Evolutionary conservation across 306 rosid genomes (phyloP).

Genomic region (Acacia crassicarpa): DNA sequence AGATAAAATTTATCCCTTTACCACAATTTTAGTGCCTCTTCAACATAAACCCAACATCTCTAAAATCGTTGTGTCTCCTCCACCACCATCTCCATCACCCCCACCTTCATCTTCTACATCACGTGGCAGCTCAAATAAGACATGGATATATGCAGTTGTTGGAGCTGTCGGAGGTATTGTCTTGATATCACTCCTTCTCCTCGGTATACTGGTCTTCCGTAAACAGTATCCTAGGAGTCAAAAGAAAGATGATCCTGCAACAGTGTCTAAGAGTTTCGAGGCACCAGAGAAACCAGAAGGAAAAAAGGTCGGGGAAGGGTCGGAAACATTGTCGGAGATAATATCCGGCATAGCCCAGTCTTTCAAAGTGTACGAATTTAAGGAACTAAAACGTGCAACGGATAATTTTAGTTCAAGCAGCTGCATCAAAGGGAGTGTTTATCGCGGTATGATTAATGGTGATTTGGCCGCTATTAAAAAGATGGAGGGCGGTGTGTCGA

Average conservation of each 20-base stretch:
- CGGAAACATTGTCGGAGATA: conserved; percentile 45
- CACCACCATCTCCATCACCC: conserved; percentile 40
- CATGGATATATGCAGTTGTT: conserved; percentile 64
- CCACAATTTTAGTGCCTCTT: conserved; percentile 79
- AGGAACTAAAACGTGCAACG: conserved; percentile 72
- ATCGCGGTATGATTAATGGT: conserved; percentile 53
- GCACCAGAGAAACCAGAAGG: conserved; percentile 36
- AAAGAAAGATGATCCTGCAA: conserved; percentile 26
- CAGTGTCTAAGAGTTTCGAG: conserved; percentile 36
- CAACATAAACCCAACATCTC: conserved; percentile 55
- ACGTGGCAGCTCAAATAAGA: conserved; percentile 41
- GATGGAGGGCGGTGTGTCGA: conserved; percentile 67
- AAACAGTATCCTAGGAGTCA: conserved; percentile 15
- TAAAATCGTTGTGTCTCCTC: conserved; percentile 35
- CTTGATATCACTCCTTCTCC: conserved; percentile 34
- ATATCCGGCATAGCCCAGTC: conserved; percentile 63
- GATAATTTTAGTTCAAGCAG: conserved; percentile 54
- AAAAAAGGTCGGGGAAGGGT: conserved; percentile 35
- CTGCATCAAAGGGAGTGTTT: conserved; percentile 65
- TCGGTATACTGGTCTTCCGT: conserved; percentile 37
- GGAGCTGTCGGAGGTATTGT: conserved; percentile 51
- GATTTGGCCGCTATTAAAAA: conserved; percentile 70
- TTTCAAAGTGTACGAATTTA: conserved; percentile 58
- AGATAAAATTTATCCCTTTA: conserved; percentile 39
- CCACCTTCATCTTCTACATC: conserved; percentile 39